Evolutionary conservation across 2,329 filamentous ascomycete species (phyloP).

Genomic region (Fusarium marasasianum): DNA sequence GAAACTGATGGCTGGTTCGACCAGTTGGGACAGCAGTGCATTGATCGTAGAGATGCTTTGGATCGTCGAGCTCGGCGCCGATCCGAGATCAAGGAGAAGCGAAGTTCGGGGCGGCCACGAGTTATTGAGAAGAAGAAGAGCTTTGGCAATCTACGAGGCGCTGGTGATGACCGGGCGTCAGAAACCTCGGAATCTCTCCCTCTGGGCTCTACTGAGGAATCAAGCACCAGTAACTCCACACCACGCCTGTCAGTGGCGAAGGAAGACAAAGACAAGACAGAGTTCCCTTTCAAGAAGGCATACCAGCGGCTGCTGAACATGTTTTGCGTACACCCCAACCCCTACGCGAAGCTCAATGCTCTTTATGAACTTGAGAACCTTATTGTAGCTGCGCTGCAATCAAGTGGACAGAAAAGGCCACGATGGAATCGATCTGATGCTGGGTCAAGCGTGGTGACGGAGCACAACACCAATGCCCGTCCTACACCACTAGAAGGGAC

Average conservation of each 20-base stretch:
- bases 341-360: slow-evolving; percentile 83
- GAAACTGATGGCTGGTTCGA: slow-evolving; percentile 93
- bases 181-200: slow-evolving; percentile 52
- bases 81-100: slow-evolving; percentile 54
- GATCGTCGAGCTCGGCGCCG: slow-evolving; percentile 58
- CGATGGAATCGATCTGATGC: slow-evolving; percentile 51
- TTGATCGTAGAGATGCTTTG: slow-evolving; percentile 67
- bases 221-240: slow-evolving; percentile 42
- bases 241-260: slow-evolving; percentile 36
- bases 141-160: slow-evolving; percentile 69
- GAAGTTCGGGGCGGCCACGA: slow-evolving; percentile 59
- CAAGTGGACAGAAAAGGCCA: slow-evolving; percentile 47
- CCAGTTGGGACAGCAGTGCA: slow-evolving; percentile 71
- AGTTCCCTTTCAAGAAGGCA: slow-evolving; percentile 83
- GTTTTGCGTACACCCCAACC: slow-evolving; percentile 90
- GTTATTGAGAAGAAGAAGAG: slow-evolving; percentile 74
- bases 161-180: slow-evolving; percentile 55
- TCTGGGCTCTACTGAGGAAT: slow-evolving; percentile 54
- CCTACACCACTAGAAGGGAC: slow-evolving; percentile 69
- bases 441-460: slow-evolving; percentile 45
- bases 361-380: slow-evolving; percentile 85
- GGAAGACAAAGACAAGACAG: slow-evolving; percentile 47
- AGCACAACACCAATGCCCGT: slow-evolving; percentile 48
- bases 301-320: slow-evolving; percentile 83
- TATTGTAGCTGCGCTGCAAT: slow-evolving; percentile 74